These are phyloP conservation scores for Entomortierella beljakovae DNA, from an alignment of 192 early-diverging fungal species.

Conservation along the genomic window DNA sequence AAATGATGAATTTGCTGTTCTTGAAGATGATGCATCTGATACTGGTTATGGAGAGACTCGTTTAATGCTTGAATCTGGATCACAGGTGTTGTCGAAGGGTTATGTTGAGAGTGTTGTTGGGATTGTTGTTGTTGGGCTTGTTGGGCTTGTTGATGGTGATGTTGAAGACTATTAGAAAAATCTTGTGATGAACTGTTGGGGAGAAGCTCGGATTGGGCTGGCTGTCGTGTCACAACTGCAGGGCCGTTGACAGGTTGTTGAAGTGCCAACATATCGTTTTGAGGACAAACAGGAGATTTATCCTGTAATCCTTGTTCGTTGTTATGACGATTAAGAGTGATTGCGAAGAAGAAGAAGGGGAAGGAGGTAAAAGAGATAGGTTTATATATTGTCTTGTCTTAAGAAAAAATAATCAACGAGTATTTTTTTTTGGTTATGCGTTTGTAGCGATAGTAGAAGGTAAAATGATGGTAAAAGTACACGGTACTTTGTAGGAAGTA, in stretches of 20 bases:
- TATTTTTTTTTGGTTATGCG: constrained; percentile 1
- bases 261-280: constrained; percentile 41
- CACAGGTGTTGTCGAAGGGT: constrained; percentile 3
- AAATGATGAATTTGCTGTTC: constrained; percentile 33
- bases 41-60: constrained; percentile 17
- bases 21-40: constrained; percentile 40
- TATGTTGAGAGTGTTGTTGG: not conserved
- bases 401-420: no score
- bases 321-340: not conserved
- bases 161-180: not conserved
- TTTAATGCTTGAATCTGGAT: constrained; percentile 50
- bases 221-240: constrained; percentile 14
- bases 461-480: not conserved
- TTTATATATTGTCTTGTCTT: not conserved
- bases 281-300: not conserved
- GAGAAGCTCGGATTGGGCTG: constrained; percentile 13
- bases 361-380: not conserved
- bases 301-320: not conserved
- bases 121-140: constrained; percentile 7
- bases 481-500: not conserved
- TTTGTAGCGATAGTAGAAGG: not conserved
- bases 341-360: not conserved
- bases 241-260: constrained; percentile 38
- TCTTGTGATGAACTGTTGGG: not conserved
- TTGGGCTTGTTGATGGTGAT: constrained; percentile 5